These are phyloP conservation scores for Aureobasidium sp. DNA, from an alignment of 2,329 filamentous ascomycete genomes.

Conservation along the genomic window DNA sequence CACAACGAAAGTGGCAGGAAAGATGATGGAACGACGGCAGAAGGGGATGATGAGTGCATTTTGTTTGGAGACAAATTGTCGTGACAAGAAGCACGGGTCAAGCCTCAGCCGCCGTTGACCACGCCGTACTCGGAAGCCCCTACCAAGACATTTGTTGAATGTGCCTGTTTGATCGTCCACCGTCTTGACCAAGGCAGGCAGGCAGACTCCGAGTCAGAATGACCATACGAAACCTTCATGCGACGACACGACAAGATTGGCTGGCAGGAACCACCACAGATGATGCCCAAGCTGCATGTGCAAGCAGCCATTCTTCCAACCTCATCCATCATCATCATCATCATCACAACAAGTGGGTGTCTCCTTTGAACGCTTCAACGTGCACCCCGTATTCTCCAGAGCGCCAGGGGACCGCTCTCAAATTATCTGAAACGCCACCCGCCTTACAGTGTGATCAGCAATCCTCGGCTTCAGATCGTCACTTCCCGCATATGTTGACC, in stretches of 20 bases:
- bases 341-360: background rate
- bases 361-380: background rate
- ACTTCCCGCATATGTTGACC: constrained; percentile 10
- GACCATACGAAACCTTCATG: too few species aligned
- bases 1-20: constrained; percentile 16
- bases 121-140: background rate
- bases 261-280: too few species aligned
- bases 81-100: constrained; percentile 7
- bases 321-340: background rate
- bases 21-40: constrained; percentile 7
- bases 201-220: too few species aligned
- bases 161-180: constrained; percentile 7
- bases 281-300: too few species aligned
- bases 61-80: too few species aligned
- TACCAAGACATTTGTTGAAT: constrained; percentile 5
- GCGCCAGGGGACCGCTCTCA: background rate
- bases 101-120: constrained; percentile 9
- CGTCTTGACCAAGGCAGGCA: constrained; percentile 7
- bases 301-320: too few species aligned
- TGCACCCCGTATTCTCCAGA: background rate
- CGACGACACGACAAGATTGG: too few species aligned
- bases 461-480: constrained; percentile 7
- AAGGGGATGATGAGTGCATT: background rate
- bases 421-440: constrained; percentile 15
- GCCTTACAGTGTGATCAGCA: constrained; percentile 12